These are phyloP conservation scores for Dorcoceras hygrometricum DNA, from an alignment of 257 asterid genomes.

Conservation along the genomic window DNA sequence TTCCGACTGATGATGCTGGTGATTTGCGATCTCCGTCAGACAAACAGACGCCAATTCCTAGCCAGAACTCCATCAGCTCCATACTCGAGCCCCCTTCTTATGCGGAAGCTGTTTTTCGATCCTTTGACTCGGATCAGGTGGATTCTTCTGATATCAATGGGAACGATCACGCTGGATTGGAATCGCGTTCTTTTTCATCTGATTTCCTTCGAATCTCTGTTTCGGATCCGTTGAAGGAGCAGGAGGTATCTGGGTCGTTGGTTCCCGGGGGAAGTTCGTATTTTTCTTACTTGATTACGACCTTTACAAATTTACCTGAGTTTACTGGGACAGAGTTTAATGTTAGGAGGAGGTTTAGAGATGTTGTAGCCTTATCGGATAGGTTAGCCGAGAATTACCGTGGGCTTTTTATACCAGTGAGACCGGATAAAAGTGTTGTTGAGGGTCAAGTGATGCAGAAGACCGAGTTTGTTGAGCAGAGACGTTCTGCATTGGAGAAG, in stretches of 20 bases:
- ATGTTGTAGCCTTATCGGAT: constrained; percentile 74
- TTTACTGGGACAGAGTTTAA: constrained; percentile 66
- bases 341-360: constrained; percentile 88
- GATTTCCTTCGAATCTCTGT: constrained; percentile 61
- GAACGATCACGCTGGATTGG: constrained; percentile 48
- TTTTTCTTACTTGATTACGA: constrained; percentile 70
- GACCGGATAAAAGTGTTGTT: constrained; percentile 95
- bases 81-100: constrained; percentile 99
- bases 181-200: constrained; percentile 38
- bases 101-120: constrained; percentile 86
- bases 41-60: constrained; percentile 47
- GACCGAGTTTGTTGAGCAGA: constrained; percentile 80
- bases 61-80: constrained; percentile 50
- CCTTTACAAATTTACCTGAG: constrained; percentile 68
- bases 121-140: constrained; percentile 59
- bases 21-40: constrained; percentile 31
- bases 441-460: constrained; percentile 96
- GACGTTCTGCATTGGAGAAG: constrained; percentile 84
- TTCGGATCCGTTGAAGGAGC: constrained; percentile 80
- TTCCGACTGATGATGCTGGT: constrained; percentile 47
- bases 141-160: constrained; percentile 41
- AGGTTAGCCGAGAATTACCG: constrained; percentile 68
- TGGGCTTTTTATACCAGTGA: constrained; percentile 73
- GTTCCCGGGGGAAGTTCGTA: constrained; percentile 63
- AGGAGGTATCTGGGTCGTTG: constrained; percentile 61